A percentile compares a stretch with the other conserved stretches of the same genome.
Evolutionary conservation across 1,284 basidiomycete species (phyloP).

Genomic region (Trichosporon sp.): DNA sequence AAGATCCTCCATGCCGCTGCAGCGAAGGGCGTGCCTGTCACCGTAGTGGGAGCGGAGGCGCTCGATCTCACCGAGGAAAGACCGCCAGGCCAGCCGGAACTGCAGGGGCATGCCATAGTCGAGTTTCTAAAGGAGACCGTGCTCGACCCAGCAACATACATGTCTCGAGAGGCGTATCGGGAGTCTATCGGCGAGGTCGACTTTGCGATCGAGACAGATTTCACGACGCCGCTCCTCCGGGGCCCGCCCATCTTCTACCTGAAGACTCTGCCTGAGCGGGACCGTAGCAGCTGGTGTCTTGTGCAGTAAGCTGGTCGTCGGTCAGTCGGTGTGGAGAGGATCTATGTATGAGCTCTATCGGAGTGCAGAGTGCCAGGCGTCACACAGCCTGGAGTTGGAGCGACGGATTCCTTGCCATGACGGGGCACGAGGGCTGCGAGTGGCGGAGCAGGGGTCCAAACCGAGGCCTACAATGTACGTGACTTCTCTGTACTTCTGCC

Average conservation of each 20-base stretch:
- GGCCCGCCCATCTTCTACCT: background rate
- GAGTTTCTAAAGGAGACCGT: background rate
- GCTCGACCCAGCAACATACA: background rate
- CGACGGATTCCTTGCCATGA: too few relatives aligned
- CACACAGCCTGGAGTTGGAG: too few relatives aligned
- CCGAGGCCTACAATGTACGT: too few relatives aligned
- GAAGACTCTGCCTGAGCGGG: background rate
- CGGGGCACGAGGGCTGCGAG: too few relatives aligned
- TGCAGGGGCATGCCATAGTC: background rate
- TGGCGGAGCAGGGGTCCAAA: too few relatives aligned
- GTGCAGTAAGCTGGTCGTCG: background rate
- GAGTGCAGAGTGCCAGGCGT: too few relatives aligned
- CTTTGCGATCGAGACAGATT: constrained; percentile 1
- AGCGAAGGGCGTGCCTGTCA: background rate
- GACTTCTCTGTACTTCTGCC: too few relatives aligned
- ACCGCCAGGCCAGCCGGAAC: background rate
- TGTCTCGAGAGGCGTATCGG: background rate
- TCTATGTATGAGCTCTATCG: too few relatives aligned
- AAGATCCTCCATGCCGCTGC: constrained; percentile 23
- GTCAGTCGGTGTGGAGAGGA: too few relatives aligned
- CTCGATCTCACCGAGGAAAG: background rate
- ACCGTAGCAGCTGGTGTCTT: background rate
- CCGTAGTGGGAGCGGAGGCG: background rate
- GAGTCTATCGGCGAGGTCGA: background rate
- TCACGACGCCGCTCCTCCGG: background rate